These are phyloP conservation scores for Coprinopsis cinerea DNA, from an alignment of 768 basidiomycete genomes.

Conservation along the genomic window DNA sequence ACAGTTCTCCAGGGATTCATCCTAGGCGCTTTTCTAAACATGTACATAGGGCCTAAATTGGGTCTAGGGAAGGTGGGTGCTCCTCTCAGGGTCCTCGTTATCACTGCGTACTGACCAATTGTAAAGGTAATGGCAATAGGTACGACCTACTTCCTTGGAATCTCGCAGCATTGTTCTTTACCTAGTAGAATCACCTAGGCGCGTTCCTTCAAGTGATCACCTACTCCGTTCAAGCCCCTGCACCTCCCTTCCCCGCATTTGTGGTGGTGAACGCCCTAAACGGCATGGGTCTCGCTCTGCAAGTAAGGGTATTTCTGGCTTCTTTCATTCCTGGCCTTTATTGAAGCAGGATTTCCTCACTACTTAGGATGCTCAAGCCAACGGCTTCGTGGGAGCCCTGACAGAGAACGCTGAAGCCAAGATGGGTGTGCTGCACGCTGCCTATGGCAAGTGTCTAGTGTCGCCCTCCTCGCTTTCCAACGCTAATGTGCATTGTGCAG, in stretches of 20 bases:
- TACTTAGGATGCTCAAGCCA: slow-evolving; percentile 62
- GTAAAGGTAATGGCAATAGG: slow-evolving; percentile 13
- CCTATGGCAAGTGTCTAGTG: slow-evolving; percentile 44
- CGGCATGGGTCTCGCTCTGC: slow-evolving; percentile 37
- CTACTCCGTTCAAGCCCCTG: slow-evolving; percentile 47
- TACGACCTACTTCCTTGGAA: not conserved
- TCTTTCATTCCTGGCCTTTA: not conserved
- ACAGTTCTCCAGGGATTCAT: slow-evolving; percentile 31
- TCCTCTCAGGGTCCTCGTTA: not conserved
- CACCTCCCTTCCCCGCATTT: slow-evolving; percentile 61
- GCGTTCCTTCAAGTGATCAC: slow-evolving; percentile 47
- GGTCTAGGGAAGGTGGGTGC: slow-evolving; percentile 36
- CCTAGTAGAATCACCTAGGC: slow-evolving; percentile 25
- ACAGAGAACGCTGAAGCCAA: slow-evolving; percentile 51
- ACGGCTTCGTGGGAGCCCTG: slow-evolving; percentile 60
- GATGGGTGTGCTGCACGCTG: slow-evolving; percentile 65
- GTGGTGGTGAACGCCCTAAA: slow-evolving; percentile 41
- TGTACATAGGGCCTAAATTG: slow-evolving; percentile 29
- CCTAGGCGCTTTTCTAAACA: slow-evolving; percentile 34
- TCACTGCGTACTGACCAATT: not conserved
- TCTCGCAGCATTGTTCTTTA: not conserved
- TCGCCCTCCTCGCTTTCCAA: not conserved
- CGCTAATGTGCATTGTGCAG: slow-evolving; percentile 26
- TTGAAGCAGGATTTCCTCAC: not conserved
- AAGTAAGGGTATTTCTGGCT: slow-evolving; percentile 28